Conservation (phyloP, 2,329 filamentous ascomycete genomes). For the Alternaria triticimaculans region DNA sequence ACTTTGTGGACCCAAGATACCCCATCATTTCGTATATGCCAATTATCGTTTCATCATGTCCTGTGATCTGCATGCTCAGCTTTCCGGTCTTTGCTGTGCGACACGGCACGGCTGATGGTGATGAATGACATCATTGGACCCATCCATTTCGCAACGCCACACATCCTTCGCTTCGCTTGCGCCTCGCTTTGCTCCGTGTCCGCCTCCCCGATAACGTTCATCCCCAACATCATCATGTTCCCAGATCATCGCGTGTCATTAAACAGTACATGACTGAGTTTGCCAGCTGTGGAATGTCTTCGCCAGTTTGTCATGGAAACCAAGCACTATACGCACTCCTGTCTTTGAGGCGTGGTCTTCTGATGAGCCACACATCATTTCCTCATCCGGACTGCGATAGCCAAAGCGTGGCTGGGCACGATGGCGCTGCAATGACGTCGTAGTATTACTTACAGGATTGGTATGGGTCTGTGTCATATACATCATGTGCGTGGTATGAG, state of each 20-base stretch:
- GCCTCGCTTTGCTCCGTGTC: conserved; percentile 5
- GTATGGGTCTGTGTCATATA: conserved; percentile 2
- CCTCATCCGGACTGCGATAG: conserved; percentile 12
- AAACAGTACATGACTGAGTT: conserved; percentile 3
- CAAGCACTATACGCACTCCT: background rate
- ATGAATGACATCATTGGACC: conserved; percentile 25
- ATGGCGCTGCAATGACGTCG: conserved; percentile 23
- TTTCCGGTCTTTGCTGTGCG: conserved; percentile 8
- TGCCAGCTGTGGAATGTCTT: background rate
- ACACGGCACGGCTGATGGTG: conserved; percentile 13
- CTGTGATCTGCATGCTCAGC: conserved; percentile 1
- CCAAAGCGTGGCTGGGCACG: conserved; percentile 19
- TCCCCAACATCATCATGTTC: background rate
- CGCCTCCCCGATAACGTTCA: conserved; percentile 7
- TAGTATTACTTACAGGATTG: conserved; percentile 13
- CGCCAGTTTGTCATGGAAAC: background rate
- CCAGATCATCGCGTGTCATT: background rate
- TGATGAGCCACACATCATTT: conserved; percentile 25
- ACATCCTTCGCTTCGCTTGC: conserved; percentile 9
- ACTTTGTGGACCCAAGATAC: conserved; percentile 8
- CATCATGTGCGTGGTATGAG: conserved; percentile 5
- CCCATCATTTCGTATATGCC: conserved; percentile 2
- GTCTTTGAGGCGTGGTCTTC: conserved; percentile 10
- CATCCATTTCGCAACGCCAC: conserved; percentile 11
- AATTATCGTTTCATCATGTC: conserved; percentile 1